Base-by-base conservation (phyloP, 2,329 filamentous ascomycete genomes). In the Lanzia echinophila region DNA sequence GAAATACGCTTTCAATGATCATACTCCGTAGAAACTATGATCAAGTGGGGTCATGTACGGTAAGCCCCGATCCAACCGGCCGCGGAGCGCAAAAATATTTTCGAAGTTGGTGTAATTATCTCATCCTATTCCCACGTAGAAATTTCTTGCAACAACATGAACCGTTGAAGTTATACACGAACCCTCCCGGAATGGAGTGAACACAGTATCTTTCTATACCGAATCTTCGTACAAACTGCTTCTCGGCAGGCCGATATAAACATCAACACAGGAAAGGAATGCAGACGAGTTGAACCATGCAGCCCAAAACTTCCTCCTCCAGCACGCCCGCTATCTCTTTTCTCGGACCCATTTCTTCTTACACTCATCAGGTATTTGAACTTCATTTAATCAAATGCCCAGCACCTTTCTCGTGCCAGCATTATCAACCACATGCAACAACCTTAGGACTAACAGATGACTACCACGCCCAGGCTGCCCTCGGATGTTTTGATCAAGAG, bases 281-380 rank as follows among this genome's bases (percentile, higher is more conserved):
- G 42, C 44, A 48, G 34, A 34, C 28, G 38, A 42, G 24, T 41
- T 42, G 11, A 48, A 33, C 34, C 19, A 51, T 55, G 53, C 47
- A 51, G 48, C 45, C 47, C 42, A 33, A 15, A 51, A 50, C 10
- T 22, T 44, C 34, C 22, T 38, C 46, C 50, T 34, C 48, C 19
- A 34, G 36, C 39, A 43, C 46, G 13, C 65, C 67, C 22, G 69
- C 64, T 36, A 70, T 82, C 24, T 77, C 81, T 41, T 88, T 81
- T 64, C 69, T 88, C 31, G 84, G 84, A 7, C 84, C 84, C 3
- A 69, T 75, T 61, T 81, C 81, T 22, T 86, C 83, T 33, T 87
- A 86, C 66, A 86, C 84, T 28, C 84, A 88, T 67, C 83, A 87
- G 77, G 84, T 86, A 66, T 44, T 56, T 39, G 56, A 58, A 24